A percentile compares a stretch with the other conserved stretches of the same genome.
These are phyloP conservation scores for Porcisia deanei DNA, from an alignment of 208 protist genomes.

Conservation along the genomic window DNA sequence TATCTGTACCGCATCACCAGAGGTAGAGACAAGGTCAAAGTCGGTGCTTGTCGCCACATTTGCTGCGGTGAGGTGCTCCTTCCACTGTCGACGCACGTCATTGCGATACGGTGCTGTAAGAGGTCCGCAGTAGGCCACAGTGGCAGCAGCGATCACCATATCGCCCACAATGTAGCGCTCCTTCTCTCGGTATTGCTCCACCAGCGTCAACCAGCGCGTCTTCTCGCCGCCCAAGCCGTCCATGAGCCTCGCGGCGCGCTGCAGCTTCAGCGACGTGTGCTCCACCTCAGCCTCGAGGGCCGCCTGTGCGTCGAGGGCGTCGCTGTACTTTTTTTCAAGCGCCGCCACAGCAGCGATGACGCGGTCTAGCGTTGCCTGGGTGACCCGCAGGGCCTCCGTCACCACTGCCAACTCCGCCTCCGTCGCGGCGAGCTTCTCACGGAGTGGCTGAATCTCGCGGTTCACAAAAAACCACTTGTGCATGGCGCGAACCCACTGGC, in stretches of 20 bases:
- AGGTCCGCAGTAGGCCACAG: constrained; percentile 96
- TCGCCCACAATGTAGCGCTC: constrained; percentile 94
- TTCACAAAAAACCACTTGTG: constrained; percentile 97
- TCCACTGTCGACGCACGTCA: constrained; percentile 86
- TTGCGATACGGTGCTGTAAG: constrained; percentile 94
- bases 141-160: constrained; percentile 94
- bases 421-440: constrained; percentile 79
- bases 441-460: constrained; percentile 94
- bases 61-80: constrained; percentile 53
- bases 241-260: constrained; percentile 95
- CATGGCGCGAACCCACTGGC: constrained; percentile 98
- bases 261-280: constrained; percentile 93
- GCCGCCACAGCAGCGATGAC: constrained; percentile 93
- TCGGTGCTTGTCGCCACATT: constrained; percentile 69
- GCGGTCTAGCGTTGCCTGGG: constrained; percentile 86
- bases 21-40: constrained; percentile 84
- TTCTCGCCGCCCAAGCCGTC: constrained; percentile 97
- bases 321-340: constrained; percentile 94
- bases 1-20: constrained; percentile 95
- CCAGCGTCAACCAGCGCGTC: constrained; percentile 88
- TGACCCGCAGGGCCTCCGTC: constrained; percentile 86
- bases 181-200: constrained; percentile 86
- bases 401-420: constrained; percentile 92
- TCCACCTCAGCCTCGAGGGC: constrained; percentile 93
- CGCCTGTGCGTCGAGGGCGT: constrained; percentile 93